phyloP scores from a whole-genome alignment of 352 stramenopile species.

The Globisporangium orthogonon region DNA sequence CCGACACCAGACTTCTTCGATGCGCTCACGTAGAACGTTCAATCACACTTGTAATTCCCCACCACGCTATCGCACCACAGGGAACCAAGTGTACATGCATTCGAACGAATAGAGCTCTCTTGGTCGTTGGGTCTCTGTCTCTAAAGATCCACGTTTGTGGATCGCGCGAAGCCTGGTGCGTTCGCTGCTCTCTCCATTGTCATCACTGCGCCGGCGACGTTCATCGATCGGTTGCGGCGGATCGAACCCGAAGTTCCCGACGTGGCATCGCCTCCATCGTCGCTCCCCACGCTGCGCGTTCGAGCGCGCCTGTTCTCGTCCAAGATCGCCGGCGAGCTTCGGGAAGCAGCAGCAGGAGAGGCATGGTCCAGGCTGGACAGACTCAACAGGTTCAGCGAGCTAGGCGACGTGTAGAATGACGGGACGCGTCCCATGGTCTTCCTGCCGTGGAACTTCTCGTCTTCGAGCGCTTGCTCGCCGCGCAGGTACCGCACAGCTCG shows the following conservation, averaged over 20 bases:
- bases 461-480: conserved; percentile 75
- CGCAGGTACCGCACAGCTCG: conserved; percentile 73
- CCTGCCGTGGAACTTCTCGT: conserved; percentile 60
- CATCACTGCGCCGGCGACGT: conserved; percentile 80
- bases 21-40: conserved; percentile 33
- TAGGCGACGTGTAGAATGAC: conserved; percentile 85
- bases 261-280: conserved; percentile 2
- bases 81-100: neutral
- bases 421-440: conserved; percentile 75
- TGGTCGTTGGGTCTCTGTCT: neutral
- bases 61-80: too few relatives aligned
- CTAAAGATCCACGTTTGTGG: conserved; percentile 20
- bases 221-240: conserved; percentile 68
- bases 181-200: conserved; percentile 51
- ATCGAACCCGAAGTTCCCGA: conserved; percentile 18
- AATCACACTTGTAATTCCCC: neutral
- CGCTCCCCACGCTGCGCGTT: conserved; percentile 11
- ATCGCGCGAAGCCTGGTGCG: conserved; percentile 25
- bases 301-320: neutral
- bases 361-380: conserved; percentile 64
- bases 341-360: conserved; percentile 1
- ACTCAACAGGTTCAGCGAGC: conserved; percentile 85
- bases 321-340: neutral
- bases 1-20: conserved; percentile 77
- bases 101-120: neutral